A percentile compares a stretch with the other conserved stretches of the same genome.
Conservation (phyloP, 495 filamentous ascomycete genomes). For the Letharia lupina region DNA sequence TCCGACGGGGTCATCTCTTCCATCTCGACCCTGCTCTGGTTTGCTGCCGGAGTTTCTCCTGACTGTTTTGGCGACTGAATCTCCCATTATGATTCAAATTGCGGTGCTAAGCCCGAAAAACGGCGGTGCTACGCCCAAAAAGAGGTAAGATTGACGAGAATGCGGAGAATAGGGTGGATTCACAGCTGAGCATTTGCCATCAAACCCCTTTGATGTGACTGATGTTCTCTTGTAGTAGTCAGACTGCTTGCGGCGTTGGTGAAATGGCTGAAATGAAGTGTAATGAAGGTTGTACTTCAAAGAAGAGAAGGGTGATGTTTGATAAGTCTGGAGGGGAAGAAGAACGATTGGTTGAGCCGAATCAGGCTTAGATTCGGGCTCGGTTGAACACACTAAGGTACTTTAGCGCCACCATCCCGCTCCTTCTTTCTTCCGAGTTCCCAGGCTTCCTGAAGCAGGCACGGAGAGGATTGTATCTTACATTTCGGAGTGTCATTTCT, state of each 20-base stretch:
- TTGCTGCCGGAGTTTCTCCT: background rate
- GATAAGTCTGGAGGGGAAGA: background rate
- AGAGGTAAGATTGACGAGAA: background rate
- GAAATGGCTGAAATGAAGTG: background rate
- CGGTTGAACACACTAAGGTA: background rate
- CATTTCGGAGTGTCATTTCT: no score
- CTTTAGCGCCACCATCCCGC: background rate
- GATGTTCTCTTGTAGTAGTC: background rate
- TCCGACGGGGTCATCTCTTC: constrained; percentile 17
- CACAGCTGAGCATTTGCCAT: background rate
- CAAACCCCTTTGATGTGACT: background rate
- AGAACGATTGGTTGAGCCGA: background rate
- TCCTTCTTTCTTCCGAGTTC: background rate
- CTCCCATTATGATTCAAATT: background rate
- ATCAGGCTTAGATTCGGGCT: background rate
- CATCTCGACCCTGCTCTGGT: background rate
- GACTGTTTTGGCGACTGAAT: background rate
- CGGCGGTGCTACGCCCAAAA: background rate
- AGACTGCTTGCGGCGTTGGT: background rate
- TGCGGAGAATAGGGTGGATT: background rate
- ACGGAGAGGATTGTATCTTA: no score
- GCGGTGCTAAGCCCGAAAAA: background rate
- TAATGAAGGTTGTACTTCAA: background rate
- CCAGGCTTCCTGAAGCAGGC: no score
- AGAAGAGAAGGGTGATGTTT: background rate